phyloP scores from a whole-genome alignment of 2,329 filamentous ascomycete genomes.

The Neopestalotiopsis sp. region DNA sequence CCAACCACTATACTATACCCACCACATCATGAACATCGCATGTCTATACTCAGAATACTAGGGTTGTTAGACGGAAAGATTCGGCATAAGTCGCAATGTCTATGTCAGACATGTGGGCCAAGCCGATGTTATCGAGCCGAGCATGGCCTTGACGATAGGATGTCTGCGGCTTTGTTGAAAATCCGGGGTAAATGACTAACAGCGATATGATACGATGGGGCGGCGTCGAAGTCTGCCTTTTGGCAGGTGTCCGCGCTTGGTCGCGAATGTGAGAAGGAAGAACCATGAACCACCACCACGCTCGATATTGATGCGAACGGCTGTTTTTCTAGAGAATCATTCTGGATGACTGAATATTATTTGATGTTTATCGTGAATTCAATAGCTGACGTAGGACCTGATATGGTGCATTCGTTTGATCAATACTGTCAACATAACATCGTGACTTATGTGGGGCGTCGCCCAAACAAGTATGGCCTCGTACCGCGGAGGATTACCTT shows the following conservation, averaged over 20 bases:
- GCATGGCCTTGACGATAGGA: neutral
- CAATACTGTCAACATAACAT: neutral
- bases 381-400: neutral
- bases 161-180: neutral
- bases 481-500: neutral
- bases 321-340: neutral
- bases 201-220: neutral
- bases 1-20: neutral
- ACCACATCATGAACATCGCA: neutral
- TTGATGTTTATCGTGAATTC: neutral
- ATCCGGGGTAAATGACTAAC: neutral
- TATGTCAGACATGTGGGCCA: neutral
- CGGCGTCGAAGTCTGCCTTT: neutral
- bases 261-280: neutral
- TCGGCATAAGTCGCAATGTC: neutral
- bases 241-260: neutral
- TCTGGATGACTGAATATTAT: neutral
- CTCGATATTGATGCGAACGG: neutral
- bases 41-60: neutral
- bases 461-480: neutral
- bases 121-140: neutral
- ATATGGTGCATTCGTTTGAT: no score
- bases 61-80: neutral
- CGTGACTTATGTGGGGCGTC: neutral
- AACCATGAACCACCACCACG: neutral